These are phyloP conservation scores for Alternaria ventricosa DNA, from an alignment of 2,329 filamentous ascomycete genomes.

Conservation along the genomic window DNA sequence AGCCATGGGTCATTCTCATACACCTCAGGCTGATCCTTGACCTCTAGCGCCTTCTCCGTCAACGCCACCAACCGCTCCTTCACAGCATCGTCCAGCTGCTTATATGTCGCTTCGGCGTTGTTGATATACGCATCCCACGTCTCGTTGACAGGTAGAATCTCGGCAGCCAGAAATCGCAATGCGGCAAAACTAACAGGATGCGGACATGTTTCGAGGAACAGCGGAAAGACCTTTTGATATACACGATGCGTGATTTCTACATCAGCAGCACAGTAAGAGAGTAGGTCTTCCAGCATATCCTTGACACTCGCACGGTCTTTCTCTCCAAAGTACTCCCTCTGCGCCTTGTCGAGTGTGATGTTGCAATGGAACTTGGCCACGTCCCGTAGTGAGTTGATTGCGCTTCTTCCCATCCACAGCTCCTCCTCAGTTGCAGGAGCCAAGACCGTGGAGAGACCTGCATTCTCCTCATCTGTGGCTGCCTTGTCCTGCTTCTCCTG, in stretches of 20 bases:
- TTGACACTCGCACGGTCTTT: conserved; percentile 75
- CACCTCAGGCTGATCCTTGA: conserved; percentile 71
- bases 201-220: conserved; percentile 87
- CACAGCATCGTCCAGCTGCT: conserved; percentile 77
- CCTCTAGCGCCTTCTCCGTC: conserved; percentile 76
- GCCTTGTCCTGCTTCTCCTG: conserved; percentile 82
- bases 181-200: conserved; percentile 98
- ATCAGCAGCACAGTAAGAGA: conserved; percentile 95
- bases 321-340: conserved; percentile 84
- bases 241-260: conserved; percentile 91
- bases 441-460: conserved; percentile 26
- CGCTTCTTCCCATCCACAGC: conserved; percentile 92
- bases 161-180: conserved; percentile 87
- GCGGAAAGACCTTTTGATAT: conserved; percentile 91
- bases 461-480: conserved; percentile 71
- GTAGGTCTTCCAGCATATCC: conserved; percentile 76
- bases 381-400: conserved; percentile 91
- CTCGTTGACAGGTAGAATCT: conserved; percentile 88
- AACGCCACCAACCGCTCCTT: conserved; percentile 75
- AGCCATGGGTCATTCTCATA: conserved; percentile 89
- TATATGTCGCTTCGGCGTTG: conserved; percentile 85
- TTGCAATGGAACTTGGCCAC: conserved; percentile 97
- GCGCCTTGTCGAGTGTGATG: conserved; percentile 87
- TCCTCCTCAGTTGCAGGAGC: conserved; percentile 70
- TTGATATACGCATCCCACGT: conserved; percentile 86